These are phyloP conservation scores for Tritrichomonas foetus DNA, from an alignment of 208 protist species.

Conservation along the genomic window DNA sequence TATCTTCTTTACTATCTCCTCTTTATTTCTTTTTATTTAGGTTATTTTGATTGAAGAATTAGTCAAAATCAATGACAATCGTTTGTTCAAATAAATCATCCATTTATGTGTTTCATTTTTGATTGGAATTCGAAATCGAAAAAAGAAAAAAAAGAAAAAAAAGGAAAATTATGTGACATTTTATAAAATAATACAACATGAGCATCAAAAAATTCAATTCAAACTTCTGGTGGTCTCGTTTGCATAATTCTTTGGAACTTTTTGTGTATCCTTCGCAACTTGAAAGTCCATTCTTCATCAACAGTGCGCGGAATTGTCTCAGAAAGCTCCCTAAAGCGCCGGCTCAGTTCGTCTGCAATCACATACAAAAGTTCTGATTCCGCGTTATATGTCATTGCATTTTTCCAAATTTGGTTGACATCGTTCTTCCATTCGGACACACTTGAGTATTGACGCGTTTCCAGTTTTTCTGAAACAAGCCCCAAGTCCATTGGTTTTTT, in stretches of 20 bases:
- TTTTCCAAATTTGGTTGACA: slow-evolving; percentile 30
- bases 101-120: too few species aligned
- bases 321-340: not conserved
- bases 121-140: too few species aligned
- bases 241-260: not conserved
- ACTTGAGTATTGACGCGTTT: not conserved
- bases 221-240: too few species aligned
- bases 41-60: too few species aligned
- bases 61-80: too few species aligned
- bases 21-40: too few species aligned
- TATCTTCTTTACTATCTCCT: too few species aligned
- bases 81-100: too few species aligned
- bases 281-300: not conserved
- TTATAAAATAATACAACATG: too few species aligned
- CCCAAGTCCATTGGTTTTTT: not conserved
- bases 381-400: not conserved
- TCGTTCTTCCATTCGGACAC: slow-evolving; percentile 9
- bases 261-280: not conserved
- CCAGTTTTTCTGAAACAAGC: not conserved
- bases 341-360: not conserved
- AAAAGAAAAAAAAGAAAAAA: too few species aligned
- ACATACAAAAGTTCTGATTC: not conserved
- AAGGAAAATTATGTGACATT: too few species aligned
- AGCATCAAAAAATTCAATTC: too few species aligned
- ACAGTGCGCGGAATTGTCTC: not conserved